These are phyloP conservation scores for Ogataea sp. DNA, from an alignment of 805 yeast genomes.

Conservation along the genomic window DNA sequence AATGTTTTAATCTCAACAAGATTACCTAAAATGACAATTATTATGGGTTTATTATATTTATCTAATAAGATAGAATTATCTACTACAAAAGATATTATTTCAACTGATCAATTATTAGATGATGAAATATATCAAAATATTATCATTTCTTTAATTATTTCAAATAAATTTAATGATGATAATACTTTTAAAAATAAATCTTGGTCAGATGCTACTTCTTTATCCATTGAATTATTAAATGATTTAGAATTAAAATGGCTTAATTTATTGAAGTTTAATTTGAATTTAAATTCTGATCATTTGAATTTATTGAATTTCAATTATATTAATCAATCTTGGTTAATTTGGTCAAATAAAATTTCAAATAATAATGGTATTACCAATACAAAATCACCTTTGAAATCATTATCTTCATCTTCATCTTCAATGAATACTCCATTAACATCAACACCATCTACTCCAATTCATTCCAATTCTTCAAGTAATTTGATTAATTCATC, in stretches of 20 bases:
- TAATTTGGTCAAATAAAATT: slow-evolving; percentile 27
- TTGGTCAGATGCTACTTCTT: slow-evolving; percentile 94
- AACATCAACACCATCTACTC: slow-evolving; percentile 4
- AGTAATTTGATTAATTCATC: no score
- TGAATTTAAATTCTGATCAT: slow-evolving; percentile 8
- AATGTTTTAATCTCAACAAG: slow-evolving; percentile 82
- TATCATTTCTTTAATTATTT: slow-evolving; percentile 66
- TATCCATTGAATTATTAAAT: slow-evolving; percentile 54
- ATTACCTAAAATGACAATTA: slow-evolving; percentile 72
- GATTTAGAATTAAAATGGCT: slow-evolving; percentile 53
- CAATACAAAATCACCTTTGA: slow-evolving; percentile 1
- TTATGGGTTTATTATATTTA: slow-evolving; percentile 72
- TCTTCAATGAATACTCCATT: background rate
- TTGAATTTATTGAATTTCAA: slow-evolving; percentile 17
- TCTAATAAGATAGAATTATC: slow-evolving; percentile 42
- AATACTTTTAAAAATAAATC: slow-evolving; percentile 92
- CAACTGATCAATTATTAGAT: slow-evolving; percentile 21
- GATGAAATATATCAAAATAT: slow-evolving; percentile 44
- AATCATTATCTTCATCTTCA: slow-evolving; percentile 3
- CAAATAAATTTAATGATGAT: slow-evolving; percentile 94
- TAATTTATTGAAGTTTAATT: slow-evolving; percentile 19
- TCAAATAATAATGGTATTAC: slow-evolving; percentile 6
- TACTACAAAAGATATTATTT: no score
- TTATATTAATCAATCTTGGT: slow-evolving; percentile 29
- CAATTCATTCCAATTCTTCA: slow-evolving; percentile 10